Base-by-base conservation (phyloP, 2,329 filamentous ascomycete species). In the Alternaria sp. region DNA sequence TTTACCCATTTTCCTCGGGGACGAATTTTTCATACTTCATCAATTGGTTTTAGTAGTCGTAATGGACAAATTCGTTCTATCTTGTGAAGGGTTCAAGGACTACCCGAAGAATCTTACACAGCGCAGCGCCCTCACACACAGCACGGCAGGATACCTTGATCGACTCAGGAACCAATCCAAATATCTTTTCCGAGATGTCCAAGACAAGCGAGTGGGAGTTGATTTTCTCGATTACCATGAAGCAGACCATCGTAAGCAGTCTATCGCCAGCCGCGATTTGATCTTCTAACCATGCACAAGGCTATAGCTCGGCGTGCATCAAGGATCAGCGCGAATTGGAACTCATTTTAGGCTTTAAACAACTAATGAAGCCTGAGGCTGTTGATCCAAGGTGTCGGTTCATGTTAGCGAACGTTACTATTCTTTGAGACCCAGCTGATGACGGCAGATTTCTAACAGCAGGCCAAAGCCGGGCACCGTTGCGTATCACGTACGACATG, bases 401-500 rank as follows among this genome's bases (percentile, higher is more conserved):
- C 43, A 57, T 68, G 69, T 67, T 1, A 43, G 57, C 57, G 44
- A 2, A 18, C 20, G n/a, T 27, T 43, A 11, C 28, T 36, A 9
- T 27, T 20, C 41, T 36, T 14, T 38, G 18, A 41, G 9, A 20
- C 34, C 12, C 28, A 34, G 46, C 54, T 63, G 32, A 64, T 34
- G 11, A 4, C 18, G 10, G 4, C 22, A 73, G 70, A 18, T 73
- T 73, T 40, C 22, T 70, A 3, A 59, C 63, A 49, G 60, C 64
- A 9, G 64, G 43, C 10, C 61, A 67, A 22, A 63, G 57, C 18
- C 66, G 69, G n/a, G 69, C 59, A 0, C 14, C 59, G 9, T 53
- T 73, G 18, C 57, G 44, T 11, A 62, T 73, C n/a, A 62, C 68
- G 1, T 51, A 49, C 14, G 4, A 43, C 0, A 74, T 74, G 70